Conservation (phyloP, 2,329 filamentous ascomycete species). For the Fusarium oligoseptatum region DNA sequence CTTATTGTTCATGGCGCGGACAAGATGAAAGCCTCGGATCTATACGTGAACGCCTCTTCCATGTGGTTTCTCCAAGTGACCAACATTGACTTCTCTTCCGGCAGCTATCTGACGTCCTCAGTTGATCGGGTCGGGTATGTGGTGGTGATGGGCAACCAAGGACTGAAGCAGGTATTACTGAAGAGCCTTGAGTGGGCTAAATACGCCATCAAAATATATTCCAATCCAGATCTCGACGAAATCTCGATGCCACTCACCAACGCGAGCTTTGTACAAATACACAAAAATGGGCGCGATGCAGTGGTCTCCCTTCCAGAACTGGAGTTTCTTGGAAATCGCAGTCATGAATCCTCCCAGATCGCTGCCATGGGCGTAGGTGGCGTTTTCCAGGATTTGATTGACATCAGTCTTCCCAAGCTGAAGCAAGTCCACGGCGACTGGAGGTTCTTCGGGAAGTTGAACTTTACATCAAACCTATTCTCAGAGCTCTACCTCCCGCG, state of each 20-base stretch:
- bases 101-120: neutral
- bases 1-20: neutral
- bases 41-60: neutral
- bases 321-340: neutral
- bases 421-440: neutral
- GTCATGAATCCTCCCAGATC: neutral
- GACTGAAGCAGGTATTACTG: neutral
- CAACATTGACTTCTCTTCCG: neutral
- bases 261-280: neutral
- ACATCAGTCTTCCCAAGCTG: neutral
- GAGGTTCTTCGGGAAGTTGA: neutral
- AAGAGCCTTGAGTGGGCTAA: neutral
- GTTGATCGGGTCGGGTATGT: neutral
- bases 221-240: neutral
- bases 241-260: neutral
- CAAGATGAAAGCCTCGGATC: neutral
- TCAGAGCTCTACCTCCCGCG: neutral
- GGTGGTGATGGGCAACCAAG: neutral
- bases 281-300: neutral
- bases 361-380: neutral
- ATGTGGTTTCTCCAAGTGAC: neutral
- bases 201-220: neutral
- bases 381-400: neutral
- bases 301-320: neutral
- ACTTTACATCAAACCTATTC: neutral